phyloP scores from a whole-genome alignment of 169 alveolate genomes.

The Plasmodium coatneyi region DNA sequence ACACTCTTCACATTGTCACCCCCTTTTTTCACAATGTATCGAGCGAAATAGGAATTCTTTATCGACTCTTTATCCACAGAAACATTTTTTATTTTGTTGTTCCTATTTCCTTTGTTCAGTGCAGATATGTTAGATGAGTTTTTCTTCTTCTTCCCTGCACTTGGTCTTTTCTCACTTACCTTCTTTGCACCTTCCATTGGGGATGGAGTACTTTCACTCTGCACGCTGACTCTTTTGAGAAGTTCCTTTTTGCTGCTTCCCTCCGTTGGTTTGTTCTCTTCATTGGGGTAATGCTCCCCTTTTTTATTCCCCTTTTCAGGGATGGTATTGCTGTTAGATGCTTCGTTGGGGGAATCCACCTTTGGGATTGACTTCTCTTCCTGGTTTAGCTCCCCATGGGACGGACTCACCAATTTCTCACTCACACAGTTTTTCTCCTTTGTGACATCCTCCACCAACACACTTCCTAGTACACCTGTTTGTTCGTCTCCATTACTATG shows the following conservation, averaged over 20 bases:
- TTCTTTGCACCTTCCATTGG: neutral
- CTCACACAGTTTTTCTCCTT: neutral
- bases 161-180: neutral
- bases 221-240: neutral
- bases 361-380: neutral
- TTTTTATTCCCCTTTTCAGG: neutral
- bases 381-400: neutral
- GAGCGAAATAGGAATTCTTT: conserved; percentile 1
- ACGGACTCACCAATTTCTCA: neutral
- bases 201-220: neutral
- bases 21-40: neutral
- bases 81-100: neutral
- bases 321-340: neutral
- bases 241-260: neutral
- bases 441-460: neutral
- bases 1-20: neutral
- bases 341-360: neutral
- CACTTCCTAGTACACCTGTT: neutral
- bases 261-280: neutral
- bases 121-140: neutral
- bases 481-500: neutral
- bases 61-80: neutral
- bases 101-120: neutral
- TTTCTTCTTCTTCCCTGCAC: neutral
- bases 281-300: neutral